Percentiles rank a stretch among this genome's conserved stretches.
phyloP scores from a whole-genome alignment of 2,329 filamentous ascomycete species.

The Metarhizium rileyi region DNA sequence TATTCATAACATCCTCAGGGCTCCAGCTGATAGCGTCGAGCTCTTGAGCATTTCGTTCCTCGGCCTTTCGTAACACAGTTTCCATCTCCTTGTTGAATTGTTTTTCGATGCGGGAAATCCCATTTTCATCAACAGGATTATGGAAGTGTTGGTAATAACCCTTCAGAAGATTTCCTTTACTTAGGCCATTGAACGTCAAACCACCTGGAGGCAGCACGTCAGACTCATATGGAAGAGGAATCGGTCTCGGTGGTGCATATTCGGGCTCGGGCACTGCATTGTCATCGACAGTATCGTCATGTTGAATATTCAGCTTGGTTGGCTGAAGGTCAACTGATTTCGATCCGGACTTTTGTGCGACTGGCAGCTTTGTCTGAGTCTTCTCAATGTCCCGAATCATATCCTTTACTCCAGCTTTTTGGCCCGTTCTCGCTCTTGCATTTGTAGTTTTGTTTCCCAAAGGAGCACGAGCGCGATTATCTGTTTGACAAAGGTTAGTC shows the following conservation, averaged over 20 bases:
- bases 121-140: conserved; percentile 57
- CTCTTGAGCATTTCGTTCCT: conserved; percentile 58
- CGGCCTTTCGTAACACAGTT: conserved; percentile 44
- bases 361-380: conserved; percentile 50
- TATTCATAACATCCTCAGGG: conserved; percentile 44
- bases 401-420: conserved; percentile 54
- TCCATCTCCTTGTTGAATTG: conserved; percentile 46
- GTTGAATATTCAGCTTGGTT: conserved; percentile 54
- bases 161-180: conserved; percentile 48
- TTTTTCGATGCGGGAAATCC: conserved; percentile 51
- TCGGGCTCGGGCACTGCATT: conserved; percentile 80
- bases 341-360: conserved; percentile 48
- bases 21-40: conserved; percentile 55
- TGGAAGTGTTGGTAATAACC: conserved; percentile 53
- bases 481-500: conserved; percentile 13
- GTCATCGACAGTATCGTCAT: conserved; percentile 36
- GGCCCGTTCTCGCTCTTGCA: conserved; percentile 64
- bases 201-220: conserved; percentile 53
- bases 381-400: conserved; percentile 51
- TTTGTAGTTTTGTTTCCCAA: conserved; percentile 96
- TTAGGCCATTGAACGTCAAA: conserved; percentile 47
- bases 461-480: conserved; percentile 58
- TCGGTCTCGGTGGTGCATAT: conserved; percentile 71
- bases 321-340: conserved; percentile 40
- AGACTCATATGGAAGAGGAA: conserved; percentile 57